These are phyloP conservation scores for Hirschioporus abietinus DNA, from an alignment of 768 basidiomycete genomes.

Conservation along the genomic window DNA sequence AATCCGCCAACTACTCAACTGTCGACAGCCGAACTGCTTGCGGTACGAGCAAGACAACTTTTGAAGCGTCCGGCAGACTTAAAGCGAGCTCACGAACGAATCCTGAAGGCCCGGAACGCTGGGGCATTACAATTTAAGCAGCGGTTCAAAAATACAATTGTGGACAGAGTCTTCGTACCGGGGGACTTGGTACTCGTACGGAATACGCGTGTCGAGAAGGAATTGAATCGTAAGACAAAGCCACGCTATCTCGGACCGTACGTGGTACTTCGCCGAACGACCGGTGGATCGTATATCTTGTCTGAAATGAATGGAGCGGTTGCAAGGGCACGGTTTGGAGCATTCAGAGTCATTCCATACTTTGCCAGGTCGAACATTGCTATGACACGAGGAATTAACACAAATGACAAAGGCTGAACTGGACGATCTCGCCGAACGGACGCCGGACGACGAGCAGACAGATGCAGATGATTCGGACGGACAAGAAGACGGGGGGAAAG, in stretches of 20 bases:
- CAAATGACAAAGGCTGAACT: too few relatives aligned
- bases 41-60: conserved; percentile 8
- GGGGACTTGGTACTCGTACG: conserved; percentile 7
- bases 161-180: not conserved
- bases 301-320: conserved; percentile 10
- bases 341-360: conserved; percentile 12
- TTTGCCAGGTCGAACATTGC: not conserved
- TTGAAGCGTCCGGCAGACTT: conserved; percentile 12
- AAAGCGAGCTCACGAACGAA: not conserved
- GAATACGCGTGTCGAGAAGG: conserved; percentile 9
- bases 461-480: too few relatives aligned
- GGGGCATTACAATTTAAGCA: not conserved
- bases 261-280: conserved; percentile 9
- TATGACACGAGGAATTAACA: too few relatives aligned
- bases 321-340: not conserved
- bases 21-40: conserved; percentile 13
- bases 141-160: not conserved
- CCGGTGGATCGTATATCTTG: conserved; percentile 7
- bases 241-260: conserved; percentile 11
- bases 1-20: not conserved
- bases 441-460: too few relatives aligned
- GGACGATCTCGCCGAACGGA: too few relatives aligned
- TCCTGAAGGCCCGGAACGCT: not conserved
- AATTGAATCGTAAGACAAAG: conserved; percentile 11
- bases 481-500: too few relatives aligned